Conservation (phyloP, 106 monocot species). For the Platanthera guangdongensis region DNA sequence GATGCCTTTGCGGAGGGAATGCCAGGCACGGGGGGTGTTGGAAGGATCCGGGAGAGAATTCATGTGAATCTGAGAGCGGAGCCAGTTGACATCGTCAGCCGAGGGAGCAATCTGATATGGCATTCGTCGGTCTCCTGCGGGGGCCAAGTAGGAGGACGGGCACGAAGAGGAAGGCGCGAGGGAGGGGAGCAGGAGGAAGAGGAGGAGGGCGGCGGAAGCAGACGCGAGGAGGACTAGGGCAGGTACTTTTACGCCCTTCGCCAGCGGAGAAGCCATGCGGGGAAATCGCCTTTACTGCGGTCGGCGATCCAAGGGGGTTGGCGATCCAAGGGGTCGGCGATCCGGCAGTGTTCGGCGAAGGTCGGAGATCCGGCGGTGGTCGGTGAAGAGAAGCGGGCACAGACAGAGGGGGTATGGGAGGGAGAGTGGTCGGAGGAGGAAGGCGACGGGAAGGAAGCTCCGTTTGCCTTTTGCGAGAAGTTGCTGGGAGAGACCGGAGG, state of each 20-base stretch:
- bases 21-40: constrained; percentile 35
- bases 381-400: no score
- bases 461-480: no score
- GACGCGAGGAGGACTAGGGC: background rate
- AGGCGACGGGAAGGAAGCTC: no score
- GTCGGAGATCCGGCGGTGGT: no score
- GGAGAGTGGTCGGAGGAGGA: no score
- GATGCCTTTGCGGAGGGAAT: constrained; percentile 53
- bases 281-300: background rate
- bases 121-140: background rate
- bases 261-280: background rate
- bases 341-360: no score
- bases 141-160: background rate
- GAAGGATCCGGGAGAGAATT: constrained; percentile 41
- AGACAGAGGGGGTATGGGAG: no score
- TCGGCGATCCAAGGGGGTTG: no score
- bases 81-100: constrained; percentile 38
- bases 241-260: background rate
- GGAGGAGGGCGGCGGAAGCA: constrained; percentile 17
- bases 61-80: constrained; percentile 29
- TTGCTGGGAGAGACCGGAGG: no score
- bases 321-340: no score
- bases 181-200: constrained; percentile 23
- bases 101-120: constrained; percentile 25
- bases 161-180: constrained; percentile 11